Evolutionary conservation across 73 alveolate species (phyloP).

Genomic region (Loxodes magnus): DNA sequence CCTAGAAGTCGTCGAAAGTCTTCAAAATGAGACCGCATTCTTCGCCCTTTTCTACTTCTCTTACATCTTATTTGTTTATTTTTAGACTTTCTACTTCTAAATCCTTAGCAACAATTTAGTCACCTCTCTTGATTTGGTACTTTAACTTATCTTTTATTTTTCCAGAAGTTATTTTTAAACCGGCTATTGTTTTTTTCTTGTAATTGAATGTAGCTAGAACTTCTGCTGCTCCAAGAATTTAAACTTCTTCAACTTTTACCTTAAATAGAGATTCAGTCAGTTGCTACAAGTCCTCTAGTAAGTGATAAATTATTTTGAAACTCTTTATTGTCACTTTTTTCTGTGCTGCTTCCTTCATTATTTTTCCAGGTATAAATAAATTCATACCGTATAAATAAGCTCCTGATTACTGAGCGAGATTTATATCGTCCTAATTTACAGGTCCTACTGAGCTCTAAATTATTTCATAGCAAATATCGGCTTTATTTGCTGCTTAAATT

Average conservation of each 20-base stretch:
- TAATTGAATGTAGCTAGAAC: too few relatives aligned
- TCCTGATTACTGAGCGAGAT: constrained; percentile 28
- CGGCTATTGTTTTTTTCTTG: too few relatives aligned
- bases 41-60: constrained; percentile 46
- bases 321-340: constrained; percentile 26
- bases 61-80: constrained; percentile 39
- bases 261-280: constrained; percentile 17
- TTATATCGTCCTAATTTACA: constrained; percentile 46
- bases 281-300: constrained; percentile 41
- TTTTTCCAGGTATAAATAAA: constrained; percentile 25
- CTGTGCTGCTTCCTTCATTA: constrained; percentile 23
- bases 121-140: constrained; percentile 46
- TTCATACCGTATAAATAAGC: constrained; percentile 61
- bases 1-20: constrained; percentile 21
- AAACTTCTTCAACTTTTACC: constrained; percentile 41
- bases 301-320: constrained; percentile 59
- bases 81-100: constrained; percentile 42
- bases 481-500: constrained; percentile 20
- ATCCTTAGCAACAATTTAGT: constrained; percentile 30
- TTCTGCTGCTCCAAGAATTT: constrained; percentile 28
- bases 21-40: constrained; percentile 55
- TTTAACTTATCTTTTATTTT: constrained; percentile 23
- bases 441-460: constrained; percentile 60
- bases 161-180: constrained; percentile 46
- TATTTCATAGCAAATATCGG: constrained; percentile 18